Evolutionary conservation across 768 basidiomycete species (phyloP), one percentile per base, ranked within the genome.

Genomic region (Lactifluus volemus): DNA sequence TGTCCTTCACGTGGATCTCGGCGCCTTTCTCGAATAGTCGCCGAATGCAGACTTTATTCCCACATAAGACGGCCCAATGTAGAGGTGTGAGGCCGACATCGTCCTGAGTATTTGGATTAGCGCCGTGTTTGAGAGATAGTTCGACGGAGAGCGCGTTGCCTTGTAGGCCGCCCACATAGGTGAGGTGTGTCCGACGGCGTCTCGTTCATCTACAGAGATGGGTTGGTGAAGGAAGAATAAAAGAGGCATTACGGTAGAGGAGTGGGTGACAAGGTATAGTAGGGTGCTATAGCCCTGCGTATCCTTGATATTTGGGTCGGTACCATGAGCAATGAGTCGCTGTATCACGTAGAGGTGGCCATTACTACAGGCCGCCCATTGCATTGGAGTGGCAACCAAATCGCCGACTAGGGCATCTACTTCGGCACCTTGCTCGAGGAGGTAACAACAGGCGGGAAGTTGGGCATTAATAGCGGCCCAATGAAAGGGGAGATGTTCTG

Each of bases 401-500:
- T 98, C 96, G 4, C 97, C 97, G 19, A 97, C 97, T 9, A 89
- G 76, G 3, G 92, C 91, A 65, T 99, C 97, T 19, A 98, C 89
- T 57, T 96, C 92, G 0, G 96, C 95, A 25, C 95, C 96, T 67
- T 92, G 85, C 65, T 94, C 91, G 39, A 99, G 77, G 17, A 99
- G 78, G 66, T 86, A 89, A 38, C 88, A 82, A 73, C 93, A 97
- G 25, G 89, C 86, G 1, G 84, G 79, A n/a, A 96, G 77, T 69
- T 98, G 93, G 3, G 93, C 94, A 68, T 98, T 98, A 70, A 98
- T 98, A 1, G 95, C 88, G 8, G 97, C 95, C 97, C 97, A 99
- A 70, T 99, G 97, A 1, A 99, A 1, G 97, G 88, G 0, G 95
- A 96, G 63, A 98, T 91, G 67, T 95, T 93, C 71, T 96, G 89